Evolutionary conservation across 2,329 filamentous ascomycete species (phyloP).

Genomic region (Fusarium austroafricanum): DNA sequence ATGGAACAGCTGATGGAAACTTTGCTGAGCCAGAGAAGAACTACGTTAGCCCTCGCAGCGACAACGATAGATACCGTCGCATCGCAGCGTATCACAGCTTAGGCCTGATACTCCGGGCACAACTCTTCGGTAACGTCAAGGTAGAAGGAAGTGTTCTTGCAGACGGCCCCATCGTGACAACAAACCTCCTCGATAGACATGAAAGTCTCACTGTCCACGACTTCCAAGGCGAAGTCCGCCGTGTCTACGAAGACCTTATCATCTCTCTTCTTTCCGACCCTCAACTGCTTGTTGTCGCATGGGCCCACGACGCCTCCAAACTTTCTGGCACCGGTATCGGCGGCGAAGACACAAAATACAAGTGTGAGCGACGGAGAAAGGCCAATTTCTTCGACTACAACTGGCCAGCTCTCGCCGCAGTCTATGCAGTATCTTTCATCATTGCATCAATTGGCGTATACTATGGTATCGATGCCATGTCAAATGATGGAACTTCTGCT

Average conservation of each 20-base stretch:
- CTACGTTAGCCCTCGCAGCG: slow-evolving; percentile 21
- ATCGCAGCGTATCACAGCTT: slow-evolving; percentile 36
- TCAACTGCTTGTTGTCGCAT: slow-evolving; percentile 37
- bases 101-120: slow-evolving; percentile 19
- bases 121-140: slow-evolving; percentile 6
- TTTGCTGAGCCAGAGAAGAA: slow-evolving; percentile 26
- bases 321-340: slow-evolving; percentile 11
- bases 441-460: slow-evolving; percentile 30
- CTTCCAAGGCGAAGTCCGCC: slow-evolving; percentile 8
- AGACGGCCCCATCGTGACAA: slow-evolving; percentile 5
- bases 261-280: slow-evolving; percentile 36
- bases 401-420: slow-evolving; percentile 8
- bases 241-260: slow-evolving; percentile 29
- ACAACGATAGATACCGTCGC: slow-evolving; percentile 12
- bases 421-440: slow-evolving; percentile 21
- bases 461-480: slow-evolving; percentile 29
- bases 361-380: slow-evolving; percentile 20
- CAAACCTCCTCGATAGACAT: slow-evolving; percentile 27
- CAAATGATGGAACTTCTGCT: slow-evolving; percentile 11
- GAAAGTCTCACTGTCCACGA: slow-evolving; percentile 20
- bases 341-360: slow-evolving; percentile 9
- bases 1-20: slow-evolving; percentile 30
- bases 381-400: slow-evolving; percentile 34
- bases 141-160: neutral
- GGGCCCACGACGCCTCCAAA: slow-evolving; percentile 30